phyloP scores from a whole-genome alignment of 225 moss, liverwort and hornwort species.

The Polytrichum formosum region DNA sequence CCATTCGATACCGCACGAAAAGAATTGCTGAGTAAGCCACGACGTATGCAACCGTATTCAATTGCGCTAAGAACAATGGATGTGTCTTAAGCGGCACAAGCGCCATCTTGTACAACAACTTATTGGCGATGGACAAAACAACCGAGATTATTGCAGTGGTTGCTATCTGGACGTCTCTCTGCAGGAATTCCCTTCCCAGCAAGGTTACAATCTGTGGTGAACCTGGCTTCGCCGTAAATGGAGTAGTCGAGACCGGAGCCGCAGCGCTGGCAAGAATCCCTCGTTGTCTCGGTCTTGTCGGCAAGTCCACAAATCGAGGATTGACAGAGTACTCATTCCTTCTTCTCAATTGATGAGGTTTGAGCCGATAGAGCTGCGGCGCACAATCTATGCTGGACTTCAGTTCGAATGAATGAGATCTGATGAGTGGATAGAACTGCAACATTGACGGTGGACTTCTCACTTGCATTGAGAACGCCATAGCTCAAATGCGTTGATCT shows the following conservation, averaged over 20 bases:
- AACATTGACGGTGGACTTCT: not conserved
- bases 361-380: not conserved
- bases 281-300: not conserved
- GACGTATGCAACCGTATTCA: constrained; percentile 75
- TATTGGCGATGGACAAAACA: constrained; percentile 63
- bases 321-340: not conserved
- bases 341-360: not conserved
- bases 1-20: constrained; percentile 66
- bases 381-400: not conserved
- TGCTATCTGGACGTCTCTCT: constrained; percentile 55
- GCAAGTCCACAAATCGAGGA: not conserved
- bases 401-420: not conserved
- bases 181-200: constrained; percentile 35
- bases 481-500: not conserved
- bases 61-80: constrained; percentile 87
- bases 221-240: not conserved
- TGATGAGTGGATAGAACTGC: not conserved
- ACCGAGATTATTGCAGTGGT: constrained; percentile 47
- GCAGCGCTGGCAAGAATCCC: not conserved
- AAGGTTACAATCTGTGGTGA: constrained; percentile 20
- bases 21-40: constrained; percentile 83
- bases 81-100: constrained; percentile 73
- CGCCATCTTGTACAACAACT: constrained; percentile 87
- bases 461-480: not conserved
- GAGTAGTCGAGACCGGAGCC: constrained; percentile 4